Evolutionary conservation across 73 alveolate genomes (phyloP).

Genomic region (Stentor coeruleus): DNA sequence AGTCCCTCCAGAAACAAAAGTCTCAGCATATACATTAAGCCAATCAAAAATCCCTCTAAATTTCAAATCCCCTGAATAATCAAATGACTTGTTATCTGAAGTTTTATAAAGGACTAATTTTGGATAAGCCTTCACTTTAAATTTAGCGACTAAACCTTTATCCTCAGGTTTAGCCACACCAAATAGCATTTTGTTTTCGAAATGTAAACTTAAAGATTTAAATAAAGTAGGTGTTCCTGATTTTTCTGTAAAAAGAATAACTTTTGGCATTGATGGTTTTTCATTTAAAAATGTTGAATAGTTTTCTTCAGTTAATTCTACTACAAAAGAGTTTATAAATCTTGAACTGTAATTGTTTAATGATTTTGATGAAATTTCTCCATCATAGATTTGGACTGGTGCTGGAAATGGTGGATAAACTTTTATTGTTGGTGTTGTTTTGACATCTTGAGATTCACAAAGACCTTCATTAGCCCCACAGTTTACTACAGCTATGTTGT

Average conservation of each 20-base stretch:
- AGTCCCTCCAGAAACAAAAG: conserved; percentile 91
- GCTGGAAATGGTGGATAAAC: conserved; percentile 97
- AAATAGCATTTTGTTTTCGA: conserved; percentile 85
- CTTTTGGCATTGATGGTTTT: conserved; percentile 91
- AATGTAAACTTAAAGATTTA: conserved; percentile 81
- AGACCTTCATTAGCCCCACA: conserved; percentile 76
- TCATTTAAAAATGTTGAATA: conserved; percentile 80
- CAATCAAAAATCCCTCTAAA: conserved; percentile 77
- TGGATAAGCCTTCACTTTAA: conserved; percentile 88
- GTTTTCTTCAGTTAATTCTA: conserved; percentile 81
- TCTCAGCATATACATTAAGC: conserved; percentile 89
- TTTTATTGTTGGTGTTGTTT: conserved; percentile 77
- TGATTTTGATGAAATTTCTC: conserved; percentile 32
- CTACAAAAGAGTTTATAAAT: conserved; percentile 75
- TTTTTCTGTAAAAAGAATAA: conserved; percentile 86
- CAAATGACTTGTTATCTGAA: conserved; percentile 74
- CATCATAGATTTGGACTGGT: conserved; percentile 86
- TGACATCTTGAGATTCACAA: conserved; percentile 83
- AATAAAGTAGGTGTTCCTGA: conserved; percentile 87
- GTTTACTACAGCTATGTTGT: conserved; percentile 83
- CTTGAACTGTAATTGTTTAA: conserved; percentile 42
- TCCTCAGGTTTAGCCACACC: conserved; percentile 86
- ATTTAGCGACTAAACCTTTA: conserved; percentile 72
- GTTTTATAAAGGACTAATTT: conserved; percentile 65
- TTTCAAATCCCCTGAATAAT: conserved; percentile 86